Evolutionary conservation across 768 basidiomycete genomes (phyloP), one percentile per base, ranked within the genome.

Genomic region (Russula lepida): DNA sequence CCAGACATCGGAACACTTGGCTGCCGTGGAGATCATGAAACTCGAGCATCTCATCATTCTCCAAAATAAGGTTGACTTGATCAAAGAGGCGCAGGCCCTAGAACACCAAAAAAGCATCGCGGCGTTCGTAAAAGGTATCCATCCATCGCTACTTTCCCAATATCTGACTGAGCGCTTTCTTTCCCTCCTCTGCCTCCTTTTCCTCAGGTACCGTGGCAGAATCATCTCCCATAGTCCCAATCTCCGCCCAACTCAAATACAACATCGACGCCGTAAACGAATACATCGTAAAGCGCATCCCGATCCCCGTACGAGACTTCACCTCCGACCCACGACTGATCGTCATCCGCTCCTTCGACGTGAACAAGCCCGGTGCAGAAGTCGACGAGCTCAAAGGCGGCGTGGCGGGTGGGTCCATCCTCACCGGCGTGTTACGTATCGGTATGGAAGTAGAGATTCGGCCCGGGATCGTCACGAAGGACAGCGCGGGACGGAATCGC

Each of bases 211-310:
- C 95, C 28, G 94, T 98, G 60, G 97, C 97, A 58, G 92, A 97
- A 76, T 84, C 88, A 27, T 98, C 97, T 4, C 97, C 97, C 52
- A 98, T 99, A 73, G 92, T 99, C 49, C 95, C 97, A 64, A 98
- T 99, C 73, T 99, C 97, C 41, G 97, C 97, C 4, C 97, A 98
- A 74, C 79, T 99, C 60, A 93, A 92, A 74, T 99, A 98, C 81
- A 98, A 99, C 78, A 98, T 98, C 71, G 95, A 98, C 72, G 97
- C 95, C 19, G 94, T 99, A 52, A 97, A 95, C 76, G 95, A 98
- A 69, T 98, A 97, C 77, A 95, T 98, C 73, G 93, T 93, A 66
- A 95, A 92, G 73, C 85, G 89, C 54, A 98, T 99, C 68, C 93
- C 97, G 19, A 89, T 98, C 52, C 97, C 95, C 49, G 76, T 86